Conservation (phyloP, 768 basidiomycete species). For the Mycena chlorophos region DNA sequence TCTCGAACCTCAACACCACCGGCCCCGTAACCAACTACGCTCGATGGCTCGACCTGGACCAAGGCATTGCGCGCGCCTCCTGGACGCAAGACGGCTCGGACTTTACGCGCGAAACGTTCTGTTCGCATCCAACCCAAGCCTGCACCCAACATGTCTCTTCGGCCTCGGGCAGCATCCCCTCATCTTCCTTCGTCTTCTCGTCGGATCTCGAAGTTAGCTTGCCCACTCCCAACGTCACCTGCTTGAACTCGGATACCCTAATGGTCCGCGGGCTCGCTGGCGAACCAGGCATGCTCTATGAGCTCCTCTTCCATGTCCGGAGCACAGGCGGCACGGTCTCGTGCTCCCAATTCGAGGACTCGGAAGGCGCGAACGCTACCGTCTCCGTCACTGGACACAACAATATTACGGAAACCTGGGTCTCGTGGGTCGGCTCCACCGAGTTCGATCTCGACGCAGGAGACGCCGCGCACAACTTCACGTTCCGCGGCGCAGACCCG, state of each 20-base stretch:
- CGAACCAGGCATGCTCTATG: constrained; percentile 68
- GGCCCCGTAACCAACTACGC: constrained; percentile 47
- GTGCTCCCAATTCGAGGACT: constrained; percentile 36
- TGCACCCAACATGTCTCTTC: constrained; percentile 59
- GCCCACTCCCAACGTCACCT: constrained; percentile 60
- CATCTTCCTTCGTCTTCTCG: constrained; percentile 45
- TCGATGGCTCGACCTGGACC: constrained; percentile 72
- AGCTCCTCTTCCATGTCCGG: constrained; percentile 55
- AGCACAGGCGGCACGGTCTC: constrained; percentile 31
- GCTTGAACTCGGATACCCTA: constrained; percentile 56
- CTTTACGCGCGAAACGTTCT: constrained; percentile 58
- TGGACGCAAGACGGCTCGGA: constrained; percentile 56
- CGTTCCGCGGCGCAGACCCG: constrained; percentile 66
- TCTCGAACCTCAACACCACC: constrained; percentile 48
- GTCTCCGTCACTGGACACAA: constrained; percentile 46
- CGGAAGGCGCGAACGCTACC: constrained; percentile 44
- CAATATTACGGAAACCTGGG: constrained; percentile 58
- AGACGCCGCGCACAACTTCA: constrained; percentile 51
- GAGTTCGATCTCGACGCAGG: constrained; percentile 68
- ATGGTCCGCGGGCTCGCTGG: constrained; percentile 51
- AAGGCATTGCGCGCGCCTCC: constrained; percentile 53
- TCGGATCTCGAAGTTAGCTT: constrained; percentile 46
- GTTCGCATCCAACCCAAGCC: constrained; percentile 62
- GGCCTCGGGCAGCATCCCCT: constrained; percentile 19
- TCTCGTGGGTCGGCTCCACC: constrained; percentile 76